phyloP scores from a whole-genome alignment of 768 basidiomycete genomes.

The Hygrocybe coccinea region DNA sequence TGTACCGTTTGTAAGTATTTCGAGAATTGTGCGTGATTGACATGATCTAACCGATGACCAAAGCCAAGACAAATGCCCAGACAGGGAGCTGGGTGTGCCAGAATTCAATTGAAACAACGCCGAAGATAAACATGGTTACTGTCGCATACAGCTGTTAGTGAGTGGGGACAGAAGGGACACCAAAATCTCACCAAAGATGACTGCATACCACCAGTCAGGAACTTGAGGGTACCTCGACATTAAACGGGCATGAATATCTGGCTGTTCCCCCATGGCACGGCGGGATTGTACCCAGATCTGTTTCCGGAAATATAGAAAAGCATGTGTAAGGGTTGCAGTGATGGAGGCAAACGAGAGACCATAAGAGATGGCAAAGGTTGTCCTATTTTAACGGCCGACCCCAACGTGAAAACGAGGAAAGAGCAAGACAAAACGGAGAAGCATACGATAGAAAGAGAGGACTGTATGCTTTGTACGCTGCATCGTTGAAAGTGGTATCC shows the following conservation, averaged over 20 bases:
- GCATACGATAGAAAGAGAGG: conserved; percentile 57
- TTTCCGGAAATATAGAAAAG: conserved; percentile 69
- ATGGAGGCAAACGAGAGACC: conserved; percentile 78
- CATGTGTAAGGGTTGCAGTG: conserved; percentile 69
- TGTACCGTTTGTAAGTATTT: too few species aligned
- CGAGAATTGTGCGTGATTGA: too few species aligned
- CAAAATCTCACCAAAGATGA: conserved; percentile 52
- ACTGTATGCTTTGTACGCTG: conserved; percentile 52
- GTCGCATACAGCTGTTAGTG: not conserved
- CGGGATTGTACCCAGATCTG: conserved; percentile 71
- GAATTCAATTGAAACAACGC: conserved; percentile 60
- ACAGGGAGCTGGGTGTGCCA: conserved; percentile 19
- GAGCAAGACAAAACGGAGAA: too few species aligned
- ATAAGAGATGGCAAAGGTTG: conserved; percentile 74
- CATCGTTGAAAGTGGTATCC: conserved; percentile 51
- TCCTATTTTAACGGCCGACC: conserved; percentile 5
- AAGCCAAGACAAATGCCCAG: too few species aligned
- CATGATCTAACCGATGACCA: too few species aligned
- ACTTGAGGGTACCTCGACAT: conserved; percentile 75
- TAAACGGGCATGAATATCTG: conserved; percentile 78
- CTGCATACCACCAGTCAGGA: conserved; percentile 46
- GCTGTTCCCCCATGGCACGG: conserved; percentile 69
- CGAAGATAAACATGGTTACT: conserved; percentile 63
- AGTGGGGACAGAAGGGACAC: conserved; percentile 8
- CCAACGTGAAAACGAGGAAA: too few species aligned